These are phyloP conservation scores for Salvia splendens DNA, from an alignment of 257 asterid genomes.

Conservation along the genomic window DNA sequence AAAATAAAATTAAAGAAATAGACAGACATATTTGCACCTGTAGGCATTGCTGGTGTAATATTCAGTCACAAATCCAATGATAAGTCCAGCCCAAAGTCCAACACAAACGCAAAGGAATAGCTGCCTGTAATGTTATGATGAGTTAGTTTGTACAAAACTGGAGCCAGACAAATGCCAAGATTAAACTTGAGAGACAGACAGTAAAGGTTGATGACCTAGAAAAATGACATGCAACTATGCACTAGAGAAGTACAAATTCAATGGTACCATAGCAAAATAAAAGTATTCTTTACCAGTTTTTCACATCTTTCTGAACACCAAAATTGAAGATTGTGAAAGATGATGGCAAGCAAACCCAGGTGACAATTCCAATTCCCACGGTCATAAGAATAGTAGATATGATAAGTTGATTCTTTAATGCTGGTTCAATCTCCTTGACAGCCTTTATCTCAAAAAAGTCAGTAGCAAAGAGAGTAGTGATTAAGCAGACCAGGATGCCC, in stretches of 20 bases:
- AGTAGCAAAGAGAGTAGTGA: conserved; percentile 79
- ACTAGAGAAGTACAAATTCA: not conserved
- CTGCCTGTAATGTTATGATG: conserved; percentile 54
- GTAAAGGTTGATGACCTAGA: not conserved
- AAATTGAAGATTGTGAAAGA: conserved; percentile 84
- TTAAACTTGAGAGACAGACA: too few species aligned
- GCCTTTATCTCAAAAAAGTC: conserved; percentile 64
- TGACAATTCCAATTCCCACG: conserved; percentile 68
- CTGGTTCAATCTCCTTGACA: conserved; percentile 65
- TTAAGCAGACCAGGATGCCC: conserved; percentile 83
- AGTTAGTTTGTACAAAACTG: conserved; percentile 18
- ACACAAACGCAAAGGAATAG: conserved; percentile 83
- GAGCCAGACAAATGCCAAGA: not conserved
- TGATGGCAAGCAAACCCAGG: conserved; percentile 75
- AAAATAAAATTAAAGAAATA: not conserved
- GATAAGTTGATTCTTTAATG: conserved; percentile 74
- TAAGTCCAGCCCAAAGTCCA: conserved; percentile 98
- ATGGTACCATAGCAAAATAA: not conserved
- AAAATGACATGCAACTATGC: not conserved
- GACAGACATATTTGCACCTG: conserved; percentile 47
- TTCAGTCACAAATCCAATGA: conserved; percentile 90
- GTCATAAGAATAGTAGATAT: conserved; percentile 90
- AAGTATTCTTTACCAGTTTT: conserved; percentile 50
- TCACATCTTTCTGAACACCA: conserved; percentile 77
- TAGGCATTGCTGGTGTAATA: conserved; percentile 93